Base-by-base conservation (phyloP, 176 grass and related monocot species). In the Phyllostachys edulis region DNA sequence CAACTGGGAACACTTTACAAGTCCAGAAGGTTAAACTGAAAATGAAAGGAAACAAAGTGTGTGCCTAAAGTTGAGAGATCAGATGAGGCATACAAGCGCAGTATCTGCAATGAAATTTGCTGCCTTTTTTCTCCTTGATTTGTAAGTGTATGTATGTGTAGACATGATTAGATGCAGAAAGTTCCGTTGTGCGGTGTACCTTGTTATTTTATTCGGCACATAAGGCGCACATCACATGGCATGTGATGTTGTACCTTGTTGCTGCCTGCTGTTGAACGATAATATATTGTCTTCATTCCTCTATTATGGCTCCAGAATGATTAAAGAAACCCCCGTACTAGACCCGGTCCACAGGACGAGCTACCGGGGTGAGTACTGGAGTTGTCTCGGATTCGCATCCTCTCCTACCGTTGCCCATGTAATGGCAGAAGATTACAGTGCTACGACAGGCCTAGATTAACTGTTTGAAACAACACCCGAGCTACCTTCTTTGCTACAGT, bases 141-240 rank as follows among this genome's bases (percentile, higher is more conserved):
- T 41, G 52, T 16, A 18, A 27, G 52, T 34, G n/a, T 39, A 0
- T 59, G 2, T 51, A 6, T 3, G 3, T 15, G 65, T 36, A 64
- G 9, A 16, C 63, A 62, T 61, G 69, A 80, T 89, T 61, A 29
- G 62, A 17, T 13, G n/a, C 42, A 3, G 27, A 49, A 82, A 77
- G 55, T 17, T 61, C 16, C 18, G 9, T 27, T 2, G 51, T 68
- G 46, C 75, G 45, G 56, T 44, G 66, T 45, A 57, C 59, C 57
- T 17, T 24, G 34, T 21, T 45, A 51, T 18, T 54, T 81, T 40
- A 62, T 36, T 76, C 52, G 51, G 52, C 34, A 37, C 73, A 5
- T 34, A 60, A 77, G 34, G 57, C 45, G 49, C n/a, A n/a, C n/a
- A n/a, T n/a, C 78, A 77, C 78, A 86, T 77, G 83, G 26, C 72